These are phyloP conservation scores for Aurinia saxatilis DNA, from an alignment of 345 rosid genomes.

Conservation along the genomic window DNA sequence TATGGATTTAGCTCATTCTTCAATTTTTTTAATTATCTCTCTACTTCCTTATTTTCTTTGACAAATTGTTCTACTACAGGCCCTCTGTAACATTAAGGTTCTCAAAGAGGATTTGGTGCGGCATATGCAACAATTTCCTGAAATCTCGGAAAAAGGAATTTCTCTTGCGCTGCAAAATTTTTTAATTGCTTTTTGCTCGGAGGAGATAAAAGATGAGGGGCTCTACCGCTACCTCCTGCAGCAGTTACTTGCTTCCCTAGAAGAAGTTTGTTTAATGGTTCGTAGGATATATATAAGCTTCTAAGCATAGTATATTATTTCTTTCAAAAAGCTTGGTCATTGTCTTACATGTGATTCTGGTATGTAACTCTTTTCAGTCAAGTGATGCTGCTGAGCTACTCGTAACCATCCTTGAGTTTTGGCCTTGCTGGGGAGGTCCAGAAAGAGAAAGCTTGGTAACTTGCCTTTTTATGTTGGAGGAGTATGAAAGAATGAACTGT, in stretches of 20 bases:
- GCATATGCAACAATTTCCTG: background rate
- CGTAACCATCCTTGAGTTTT: conserved; percentile 14
- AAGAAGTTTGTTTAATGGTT: background rate
- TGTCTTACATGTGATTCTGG: background rate
- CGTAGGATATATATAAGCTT: background rate
- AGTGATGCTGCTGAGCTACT: conserved; percentile 1
- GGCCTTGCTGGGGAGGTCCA: background rate
- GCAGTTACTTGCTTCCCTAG: background rate
- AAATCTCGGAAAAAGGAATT: background rate
- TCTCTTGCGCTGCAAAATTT: background rate
- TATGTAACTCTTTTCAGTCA: background rate
- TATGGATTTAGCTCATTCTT: background rate
- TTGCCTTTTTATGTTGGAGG: conserved; percentile 3
- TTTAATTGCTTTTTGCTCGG: background rate
- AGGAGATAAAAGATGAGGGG: background rate
- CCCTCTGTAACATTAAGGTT: background rate
- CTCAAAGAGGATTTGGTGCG: conserved; percentile 7
- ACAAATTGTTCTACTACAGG: conserved; percentile 1
- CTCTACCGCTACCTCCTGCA: background rate
- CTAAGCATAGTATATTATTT: background rate
- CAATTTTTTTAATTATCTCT: background rate
- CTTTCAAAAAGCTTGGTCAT: background rate
- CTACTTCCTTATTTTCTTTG: background rate
- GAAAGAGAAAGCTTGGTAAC: conserved; percentile 4
- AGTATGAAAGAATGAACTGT: conserved; percentile 15